Percentiles rank a stretch among this genome's conserved stretches.
Evolutionary conservation across 768 basidiomycete genomes (phyloP).

Genomic region (Scleroderma citrinum): DNA sequence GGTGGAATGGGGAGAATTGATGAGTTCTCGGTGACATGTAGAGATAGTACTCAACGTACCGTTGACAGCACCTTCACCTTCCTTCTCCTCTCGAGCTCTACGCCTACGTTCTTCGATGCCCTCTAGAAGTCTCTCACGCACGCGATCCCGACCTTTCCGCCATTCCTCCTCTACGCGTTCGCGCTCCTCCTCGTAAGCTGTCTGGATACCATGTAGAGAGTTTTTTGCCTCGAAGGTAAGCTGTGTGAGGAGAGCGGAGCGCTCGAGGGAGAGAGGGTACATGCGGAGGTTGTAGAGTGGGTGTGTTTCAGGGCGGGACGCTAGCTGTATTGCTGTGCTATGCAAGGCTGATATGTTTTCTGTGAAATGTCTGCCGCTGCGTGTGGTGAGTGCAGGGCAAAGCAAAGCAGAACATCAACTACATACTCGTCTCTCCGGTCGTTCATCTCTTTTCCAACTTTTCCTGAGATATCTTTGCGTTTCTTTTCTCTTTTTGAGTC

Average conservation of each 20-base stretch:
- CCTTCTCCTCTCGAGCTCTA: conserved; percentile 81
- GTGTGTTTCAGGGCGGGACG: conserved; percentile 61
- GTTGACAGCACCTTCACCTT: conserved; percentile 75
- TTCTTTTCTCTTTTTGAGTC: conserved; percentile 59
- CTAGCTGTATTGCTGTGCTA: conserved; percentile 52
- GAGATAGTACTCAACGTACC: conserved; percentile 37
- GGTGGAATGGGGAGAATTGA: conserved; percentile 2
- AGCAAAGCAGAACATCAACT: background rate
- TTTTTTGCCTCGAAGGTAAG: conserved; percentile 63
- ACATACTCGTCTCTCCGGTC: conserved; percentile 75
- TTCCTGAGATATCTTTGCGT: conserved; percentile 63
- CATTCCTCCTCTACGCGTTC: conserved; percentile 80
- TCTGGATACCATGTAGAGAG: conserved; percentile 58
- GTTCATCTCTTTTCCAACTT: conserved; percentile 64
- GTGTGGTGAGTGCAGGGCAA: conserved; percentile 7
- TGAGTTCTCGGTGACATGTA: conserved; percentile 2
- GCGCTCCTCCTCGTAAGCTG: conserved; percentile 72
- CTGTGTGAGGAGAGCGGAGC: conserved; percentile 67
- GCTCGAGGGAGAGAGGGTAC: conserved; percentile 69
- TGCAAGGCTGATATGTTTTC: conserved; percentile 61
- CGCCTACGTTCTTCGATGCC: conserved; percentile 79
- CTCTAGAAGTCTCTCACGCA: conserved; percentile 72
- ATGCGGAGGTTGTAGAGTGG: conserved; percentile 65
- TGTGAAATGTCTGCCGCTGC: conserved; percentile 53
- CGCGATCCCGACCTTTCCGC: conserved; percentile 65